These are phyloP conservation scores for Coemansia sp. DNA, from an alignment of 192 early-diverging fungal species.

Conservation along the genomic window DNA sequence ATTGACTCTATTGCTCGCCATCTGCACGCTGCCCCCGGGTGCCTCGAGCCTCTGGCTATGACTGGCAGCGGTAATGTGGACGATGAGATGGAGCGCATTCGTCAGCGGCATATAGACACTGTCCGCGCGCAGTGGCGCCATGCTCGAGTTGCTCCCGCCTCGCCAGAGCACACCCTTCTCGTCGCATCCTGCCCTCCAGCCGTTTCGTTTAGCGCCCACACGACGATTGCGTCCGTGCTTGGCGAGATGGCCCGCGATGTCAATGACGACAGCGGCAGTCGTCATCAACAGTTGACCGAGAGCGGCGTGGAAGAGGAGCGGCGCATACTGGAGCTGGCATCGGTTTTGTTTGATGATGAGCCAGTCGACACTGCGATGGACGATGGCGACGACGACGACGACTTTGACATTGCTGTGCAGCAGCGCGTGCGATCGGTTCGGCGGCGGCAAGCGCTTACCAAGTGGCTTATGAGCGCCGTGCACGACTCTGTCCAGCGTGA, in stretches of 20 bases:
- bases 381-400: neutral
- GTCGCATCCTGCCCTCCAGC: neutral
- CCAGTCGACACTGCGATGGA: neutral
- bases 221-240: slow-evolving; percentile 24
- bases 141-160: neutral
- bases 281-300: neutral
- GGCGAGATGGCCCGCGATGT: neutral
- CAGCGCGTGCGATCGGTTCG: slow-evolving; percentile 44
- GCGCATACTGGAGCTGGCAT: slow-evolving; percentile 30
- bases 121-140: slow-evolving; percentile 37
- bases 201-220: slow-evolving; percentile 18
- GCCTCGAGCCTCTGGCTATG: neutral
- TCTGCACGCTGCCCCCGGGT: slow-evolving; percentile 23
- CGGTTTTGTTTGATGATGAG: slow-evolving; percentile 45
- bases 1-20: slow-evolving; percentile 55
- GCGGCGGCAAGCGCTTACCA: slow-evolving; percentile 61
- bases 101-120: slow-evolving; percentile 12
- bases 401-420: neutral
- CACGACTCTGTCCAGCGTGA: slow-evolving; percentile 50
- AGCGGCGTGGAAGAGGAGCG: slow-evolving; percentile 8
- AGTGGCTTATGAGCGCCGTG: slow-evolving; percentile 69
- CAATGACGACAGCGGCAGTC: neutral
- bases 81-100: slow-evolving; percentile 9
- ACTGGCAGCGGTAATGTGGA: neutral
- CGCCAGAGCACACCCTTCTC: neutral